Evolutionary conservation across 768 basidiomycete genomes (phyloP).

Genomic region (Hericium coralloides): DNA sequence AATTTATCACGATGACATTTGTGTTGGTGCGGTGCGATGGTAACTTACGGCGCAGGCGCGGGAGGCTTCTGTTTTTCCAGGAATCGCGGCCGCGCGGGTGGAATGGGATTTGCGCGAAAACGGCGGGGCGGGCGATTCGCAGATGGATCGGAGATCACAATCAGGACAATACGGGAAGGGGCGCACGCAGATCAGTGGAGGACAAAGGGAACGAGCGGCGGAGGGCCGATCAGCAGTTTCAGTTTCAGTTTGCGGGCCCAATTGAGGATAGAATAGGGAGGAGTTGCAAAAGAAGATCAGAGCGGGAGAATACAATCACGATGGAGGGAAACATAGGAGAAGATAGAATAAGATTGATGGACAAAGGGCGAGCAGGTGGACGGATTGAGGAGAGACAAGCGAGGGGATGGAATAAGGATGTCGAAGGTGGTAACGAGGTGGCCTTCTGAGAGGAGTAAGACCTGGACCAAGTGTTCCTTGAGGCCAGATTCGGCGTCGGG

Average conservation of each 20-base stretch:
- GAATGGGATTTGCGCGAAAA: no score
- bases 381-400: conserved; percentile 7
- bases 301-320: neutral
- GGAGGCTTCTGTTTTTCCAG: no score
- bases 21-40: no score
- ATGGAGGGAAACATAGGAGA: neutral
- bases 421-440: conserved; percentile 13
- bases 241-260: neutral
- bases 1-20: no score
- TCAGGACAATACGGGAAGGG: neutral
- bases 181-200: neutral
- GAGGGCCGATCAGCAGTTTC: neutral
- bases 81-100: no score
- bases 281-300: neutral
- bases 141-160: neutral
- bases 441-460: conserved; percentile 10
- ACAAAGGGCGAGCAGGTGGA: conserved; percentile 5
- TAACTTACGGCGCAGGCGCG: no score
- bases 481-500: conserved; percentile 7
- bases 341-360: neutral
- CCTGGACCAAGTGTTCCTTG: neutral
- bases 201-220: neutral
- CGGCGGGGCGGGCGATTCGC: neutral
- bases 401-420: conserved; percentile 10
- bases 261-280: neutral